Evolutionary conservation across 75 land plant species (phyloP).

Genomic region (Selaginella moellendorffii): DNA sequence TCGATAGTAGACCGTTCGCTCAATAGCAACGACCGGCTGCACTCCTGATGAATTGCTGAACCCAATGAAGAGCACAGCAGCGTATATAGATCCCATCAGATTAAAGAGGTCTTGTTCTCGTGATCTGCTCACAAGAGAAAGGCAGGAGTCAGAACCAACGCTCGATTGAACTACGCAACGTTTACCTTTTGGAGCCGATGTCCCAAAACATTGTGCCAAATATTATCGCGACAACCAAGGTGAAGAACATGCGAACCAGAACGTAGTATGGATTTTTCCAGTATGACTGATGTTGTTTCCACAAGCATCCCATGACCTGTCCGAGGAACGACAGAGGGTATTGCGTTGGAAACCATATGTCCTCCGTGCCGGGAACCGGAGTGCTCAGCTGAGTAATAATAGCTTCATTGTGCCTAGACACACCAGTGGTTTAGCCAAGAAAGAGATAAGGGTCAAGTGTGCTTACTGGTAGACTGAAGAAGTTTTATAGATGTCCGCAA

Average conservation of each 20-base stretch:
- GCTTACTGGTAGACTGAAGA: slow-evolving; percentile 3
- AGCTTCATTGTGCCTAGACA: not conserved
- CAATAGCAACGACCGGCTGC: not conserved
- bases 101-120: not conserved
- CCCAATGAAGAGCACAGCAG: slow-evolving; percentile 10
- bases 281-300: slow-evolving; percentile 1
- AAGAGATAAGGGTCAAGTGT: not conserved
- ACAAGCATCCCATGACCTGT: not conserved
- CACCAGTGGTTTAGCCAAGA: not conserved
- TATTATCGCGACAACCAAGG: not conserved
- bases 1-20: not conserved
- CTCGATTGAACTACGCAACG: no score
- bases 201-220: slow-evolving; percentile 8
- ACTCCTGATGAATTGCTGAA: slow-evolving; percentile 1
- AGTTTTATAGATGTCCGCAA: not conserved
- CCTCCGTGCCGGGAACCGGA: not conserved
- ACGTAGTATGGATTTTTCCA: not conserved
- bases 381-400: not conserved
- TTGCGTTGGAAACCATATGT: not conserved
- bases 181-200: slow-evolving; percentile 1
- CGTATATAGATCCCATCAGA: slow-evolving; percentile 4
- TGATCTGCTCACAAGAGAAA: not conserved
- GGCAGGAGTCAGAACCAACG: not conserved
- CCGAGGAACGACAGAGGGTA: not conserved
- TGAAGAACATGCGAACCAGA: not conserved